Evolutionary conservation across 306 rosid genomes (phyloP).

Genomic region (Gastrolobium bilobum): DNA sequence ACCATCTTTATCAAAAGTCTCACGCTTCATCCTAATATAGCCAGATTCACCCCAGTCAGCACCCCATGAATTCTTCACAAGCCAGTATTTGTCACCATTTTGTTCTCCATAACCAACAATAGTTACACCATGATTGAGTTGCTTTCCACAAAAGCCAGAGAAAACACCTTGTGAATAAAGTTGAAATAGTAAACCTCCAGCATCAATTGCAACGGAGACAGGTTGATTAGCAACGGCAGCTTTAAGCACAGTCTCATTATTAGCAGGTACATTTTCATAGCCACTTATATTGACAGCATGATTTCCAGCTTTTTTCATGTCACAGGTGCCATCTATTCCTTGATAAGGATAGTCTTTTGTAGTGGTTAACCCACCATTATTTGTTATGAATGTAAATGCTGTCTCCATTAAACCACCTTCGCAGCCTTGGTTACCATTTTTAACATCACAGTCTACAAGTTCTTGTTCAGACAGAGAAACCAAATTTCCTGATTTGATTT

Average conservation of each 20-base stretch:
- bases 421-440: slow-evolving; percentile 69
- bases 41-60: slow-evolving; percentile 81
- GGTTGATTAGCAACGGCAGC: slow-evolving; percentile 82
- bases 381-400: slow-evolving; percentile 66
- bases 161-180: slow-evolving; percentile 73
- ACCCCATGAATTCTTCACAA: slow-evolving; percentile 88
- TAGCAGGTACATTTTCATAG: slow-evolving; percentile 63
- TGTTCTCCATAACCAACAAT: slow-evolving; percentile 73
- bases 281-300: slow-evolving; percentile 59
- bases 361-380: slow-evolving; percentile 62
- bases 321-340: slow-evolving; percentile 58
- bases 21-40: slow-evolving; percentile 64
- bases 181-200: slow-evolving; percentile 61
- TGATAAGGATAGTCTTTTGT: slow-evolving; percentile 63
- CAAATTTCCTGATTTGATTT: slow-evolving; percentile 70
- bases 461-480: slow-evolving; percentile 77
- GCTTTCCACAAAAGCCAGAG: slow-evolving; percentile 62
- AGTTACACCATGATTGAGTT: slow-evolving; percentile 75
- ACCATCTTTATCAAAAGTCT: slow-evolving; percentile 49
- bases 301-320: slow-evolving; percentile 40
- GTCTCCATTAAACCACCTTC: slow-evolving; percentile 74
- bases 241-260: slow-evolving; percentile 59
- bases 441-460: slow-evolving; percentile 72
- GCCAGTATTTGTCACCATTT: slow-evolving; percentile 60
- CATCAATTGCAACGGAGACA: slow-evolving; percentile 74